Evolutionary conservation across 2,329 filamentous ascomycete species (phyloP), one percentile per base, ranked within the genome.

Genomic region (Pyricularia grisea): DNA sequence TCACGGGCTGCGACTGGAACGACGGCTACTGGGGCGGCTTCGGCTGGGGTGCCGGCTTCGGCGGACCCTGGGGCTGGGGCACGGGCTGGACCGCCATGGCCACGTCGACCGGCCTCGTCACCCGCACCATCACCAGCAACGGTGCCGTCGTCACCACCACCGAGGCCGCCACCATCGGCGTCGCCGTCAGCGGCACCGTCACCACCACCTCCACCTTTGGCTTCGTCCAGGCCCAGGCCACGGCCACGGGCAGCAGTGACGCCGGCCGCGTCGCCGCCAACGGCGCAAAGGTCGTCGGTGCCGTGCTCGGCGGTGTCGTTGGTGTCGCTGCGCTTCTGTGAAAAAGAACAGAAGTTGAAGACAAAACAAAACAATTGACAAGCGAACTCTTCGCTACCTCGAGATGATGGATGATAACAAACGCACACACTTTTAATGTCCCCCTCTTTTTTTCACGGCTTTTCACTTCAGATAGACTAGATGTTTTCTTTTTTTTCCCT

Each of bases 1-100:
- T 82, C 3, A 81, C 79, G 1, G 80, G 80, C 1, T 82, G 80
- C 71, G 75, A 78, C 31, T 82, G 79, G 75, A 74, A 76, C 71
- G 79, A 67, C 42, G 67, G 79, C 71, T 75, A 77, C 31, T 80
- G 78, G 74, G 74, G 75, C 72, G 79, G 79, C 3, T 79, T 77
- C 33, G 78, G 78, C 0, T 80, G 78, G 78, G 78, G 78, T 36
- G 77, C 79, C 55, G 79, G 79, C 63, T 27, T n/a, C 14, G 71
- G 73, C 33, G 76, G 75, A 58, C 75, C 75, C 50, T 79, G 78
- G 73, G 76, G 79, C 36, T 77, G 78, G 50, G 73, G 71, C n/a
- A 68, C 64, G 2, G 71, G 69, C 55, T 73, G 73, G 33, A 73
- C 73, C 12, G 75, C 74, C 65, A 78, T 77, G 77, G 76, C 72